Base-by-base conservation (phyloP, 1,284 basidiomycete genomes). In the Erythrobasidium hasegawianum region DNA sequence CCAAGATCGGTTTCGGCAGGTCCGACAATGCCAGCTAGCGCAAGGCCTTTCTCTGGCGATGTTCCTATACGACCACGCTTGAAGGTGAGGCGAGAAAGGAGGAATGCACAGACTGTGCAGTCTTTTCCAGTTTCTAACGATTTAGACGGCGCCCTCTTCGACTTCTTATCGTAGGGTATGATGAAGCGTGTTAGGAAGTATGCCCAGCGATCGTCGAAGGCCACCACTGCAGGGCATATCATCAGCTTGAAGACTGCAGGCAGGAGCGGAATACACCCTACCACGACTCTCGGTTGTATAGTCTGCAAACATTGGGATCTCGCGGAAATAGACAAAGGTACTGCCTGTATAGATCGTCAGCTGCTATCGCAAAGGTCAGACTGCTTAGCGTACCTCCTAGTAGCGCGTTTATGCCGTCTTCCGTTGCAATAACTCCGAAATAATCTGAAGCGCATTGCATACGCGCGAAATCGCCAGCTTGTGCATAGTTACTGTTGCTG, bases 401-500 rank as follows among this genome's bases (percentile, higher is more conserved):
- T 27, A 65, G 43, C 20, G 62, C 54, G 26, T 55, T 49, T 29
- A 65, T 65, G 24, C 40, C 49, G 27, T 65, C 62, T 56, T 57
- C 41, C 11, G 56, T 56, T 14, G 45, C 53, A 27, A 52, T 26
- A 2, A 53, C 55, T 2, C 62, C 62, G 18, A 65, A 49, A 26
- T 50, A 65, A 29, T 57, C 41, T 7, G 62, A 65, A 7, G 62
- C 62, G 38, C 47, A 65, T 24, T 65, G 55, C 62, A 65, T 65
- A 2, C 62, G 54, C 10, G 62, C 62, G 41, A 65, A 65, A 33
- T 65, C 62, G 24, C 62, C 62, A 50, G 62, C 54, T 53, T 65
- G 62, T 24, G 62, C 62, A 53, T 65, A 65, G 56, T 65, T 65
- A 11, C 53, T 57, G 22, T 65, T 65, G 56, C 62, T 65, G 20